Evolutionary conservation across 2,329 filamentous ascomycete genomes (phyloP).

Genomic region (Lizonia empirigonia): DNA sequence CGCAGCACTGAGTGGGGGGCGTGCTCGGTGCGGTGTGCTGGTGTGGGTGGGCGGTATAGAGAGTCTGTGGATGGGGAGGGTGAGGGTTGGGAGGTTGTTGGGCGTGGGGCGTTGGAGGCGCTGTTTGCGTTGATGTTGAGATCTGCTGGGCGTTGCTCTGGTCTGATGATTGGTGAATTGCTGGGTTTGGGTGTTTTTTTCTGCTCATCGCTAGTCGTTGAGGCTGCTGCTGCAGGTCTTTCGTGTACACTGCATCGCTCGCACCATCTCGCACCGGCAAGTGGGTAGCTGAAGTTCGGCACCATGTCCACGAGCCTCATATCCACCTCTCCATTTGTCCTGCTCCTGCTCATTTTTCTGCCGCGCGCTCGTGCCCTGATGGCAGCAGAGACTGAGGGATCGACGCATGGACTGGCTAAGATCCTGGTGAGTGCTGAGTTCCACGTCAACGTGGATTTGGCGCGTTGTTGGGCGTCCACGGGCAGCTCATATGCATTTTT

Average conservation of each 20-base stretch:
- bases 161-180: background rate
- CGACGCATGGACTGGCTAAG: slow-evolving; percentile 1
- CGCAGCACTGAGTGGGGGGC: background rate
- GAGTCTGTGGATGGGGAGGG: background rate
- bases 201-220: background rate
- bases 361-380: slow-evolving; percentile 6
- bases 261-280: slow-evolving; percentile 20
- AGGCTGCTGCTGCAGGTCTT: too few relatives aligned
- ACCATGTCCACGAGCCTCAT: slow-evolving; percentile 19
- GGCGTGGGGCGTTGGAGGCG: background rate
- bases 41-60: background rate
- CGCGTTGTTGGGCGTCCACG: background rate
- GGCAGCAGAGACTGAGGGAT: slow-evolving; percentile 5
- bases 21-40: background rate
- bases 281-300: slow-evolving; percentile 34
- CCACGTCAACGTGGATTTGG: slow-evolving; percentile 2
- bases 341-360: background rate
- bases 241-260: background rate
- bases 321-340: background rate
- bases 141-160: background rate
- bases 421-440: slow-evolving; percentile 12
- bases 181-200: background rate
- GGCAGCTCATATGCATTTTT: background rate
- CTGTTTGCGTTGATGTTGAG: background rate
- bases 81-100: background rate